Evolutionary conservation across 805 yeast genomes (phyloP).

Genomic region (Candida maris): DNA sequence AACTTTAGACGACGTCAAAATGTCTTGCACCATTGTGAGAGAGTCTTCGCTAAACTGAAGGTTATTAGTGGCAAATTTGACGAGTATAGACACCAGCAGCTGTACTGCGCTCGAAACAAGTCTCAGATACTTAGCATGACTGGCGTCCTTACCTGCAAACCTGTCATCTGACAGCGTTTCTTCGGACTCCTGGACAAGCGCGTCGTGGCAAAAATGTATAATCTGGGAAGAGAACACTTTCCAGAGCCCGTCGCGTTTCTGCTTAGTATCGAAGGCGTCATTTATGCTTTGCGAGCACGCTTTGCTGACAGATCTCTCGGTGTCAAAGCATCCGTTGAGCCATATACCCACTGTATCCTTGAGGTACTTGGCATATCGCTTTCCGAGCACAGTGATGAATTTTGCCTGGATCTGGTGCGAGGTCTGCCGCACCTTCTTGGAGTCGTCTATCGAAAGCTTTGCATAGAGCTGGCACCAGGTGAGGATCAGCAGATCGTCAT

Average conservation of each 20-base stretch:
- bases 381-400: slow-evolving; percentile 49
- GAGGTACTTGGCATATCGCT: slow-evolving; percentile 59
- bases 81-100: slow-evolving; percentile 35
- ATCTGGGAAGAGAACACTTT: slow-evolving; percentile 53
- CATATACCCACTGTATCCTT: slow-evolving; percentile 71
- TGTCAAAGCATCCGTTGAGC: slow-evolving; percentile 68
- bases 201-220: slow-evolving; percentile 49
- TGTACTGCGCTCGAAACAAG: slow-evolving; percentile 48
- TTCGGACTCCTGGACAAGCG: slow-evolving; percentile 52
- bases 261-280: slow-evolving; percentile 52
- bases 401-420: slow-evolving; percentile 65
- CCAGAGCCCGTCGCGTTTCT: slow-evolving; percentile 58
- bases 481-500: slow-evolving; percentile 53
- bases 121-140: slow-evolving; percentile 59
- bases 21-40: slow-evolving; percentile 22
- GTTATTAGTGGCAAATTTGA: slow-evolving; percentile 3
- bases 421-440: slow-evolving; percentile 56
- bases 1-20: slow-evolving; percentile 40
- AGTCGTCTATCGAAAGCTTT: slow-evolving; percentile 67
- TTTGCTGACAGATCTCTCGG: slow-evolving; percentile 57
- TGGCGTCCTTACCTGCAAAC: slow-evolving; percentile 61
- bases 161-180: slow-evolving; percentile 74
- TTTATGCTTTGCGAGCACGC: slow-evolving; percentile 46
- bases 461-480: slow-evolving; percentile 83
- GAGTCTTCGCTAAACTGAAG: slow-evolving; percentile 20